A percentile compares a stretch with the other conserved stretches of the same genome.
Conservation (phyloP, 2,329 filamentous ascomycete species). For the Colletotrichum caudatum region DNA sequence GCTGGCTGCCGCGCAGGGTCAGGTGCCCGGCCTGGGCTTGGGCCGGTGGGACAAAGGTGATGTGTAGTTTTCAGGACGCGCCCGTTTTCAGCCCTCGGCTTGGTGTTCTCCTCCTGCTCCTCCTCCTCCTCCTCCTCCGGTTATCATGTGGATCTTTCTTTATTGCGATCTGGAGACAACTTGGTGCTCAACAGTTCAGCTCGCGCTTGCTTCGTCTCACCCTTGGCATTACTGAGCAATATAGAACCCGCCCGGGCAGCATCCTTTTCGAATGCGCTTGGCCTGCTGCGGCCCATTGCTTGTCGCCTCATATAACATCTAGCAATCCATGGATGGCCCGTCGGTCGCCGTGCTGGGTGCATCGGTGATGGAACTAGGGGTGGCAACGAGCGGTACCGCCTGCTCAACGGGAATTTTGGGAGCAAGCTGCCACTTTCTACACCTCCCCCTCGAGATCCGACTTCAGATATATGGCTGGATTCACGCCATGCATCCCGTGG, state of each 20-base stretch:
- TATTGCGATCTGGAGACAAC: not conserved
- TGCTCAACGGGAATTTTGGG: not conserved
- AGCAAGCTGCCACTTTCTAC: conserved; percentile 47
- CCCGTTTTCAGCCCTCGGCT: not conserved
- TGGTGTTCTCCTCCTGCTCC: not conserved
- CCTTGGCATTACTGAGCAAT: conserved; percentile 6
- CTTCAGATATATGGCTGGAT: conserved; percentile 61
- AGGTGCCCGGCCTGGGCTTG: not conserved
- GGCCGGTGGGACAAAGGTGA: not conserved
- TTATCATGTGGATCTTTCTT: not conserved
- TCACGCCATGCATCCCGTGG: conserved; percentile 53
- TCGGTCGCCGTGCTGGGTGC: not conserved
- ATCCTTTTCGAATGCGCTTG: not conserved
- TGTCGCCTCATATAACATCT: not conserved
- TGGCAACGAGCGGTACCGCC: not conserved
- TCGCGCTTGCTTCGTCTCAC: not conserved
- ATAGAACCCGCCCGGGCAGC: not conserved
- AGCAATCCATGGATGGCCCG: not conserved
- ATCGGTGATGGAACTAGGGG: not conserved
- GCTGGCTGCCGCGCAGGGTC: not conserved
- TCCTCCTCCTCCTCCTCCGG: not conserved
- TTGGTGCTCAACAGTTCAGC: not conserved
- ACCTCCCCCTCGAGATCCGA: conserved; percentile 59
- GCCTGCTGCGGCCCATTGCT: conserved; percentile 3
- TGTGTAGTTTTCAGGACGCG: conserved; percentile 4